Conservation (phyloP, 495 filamentous ascomycete species). For the Lineolata rhizophorae region DNA sequence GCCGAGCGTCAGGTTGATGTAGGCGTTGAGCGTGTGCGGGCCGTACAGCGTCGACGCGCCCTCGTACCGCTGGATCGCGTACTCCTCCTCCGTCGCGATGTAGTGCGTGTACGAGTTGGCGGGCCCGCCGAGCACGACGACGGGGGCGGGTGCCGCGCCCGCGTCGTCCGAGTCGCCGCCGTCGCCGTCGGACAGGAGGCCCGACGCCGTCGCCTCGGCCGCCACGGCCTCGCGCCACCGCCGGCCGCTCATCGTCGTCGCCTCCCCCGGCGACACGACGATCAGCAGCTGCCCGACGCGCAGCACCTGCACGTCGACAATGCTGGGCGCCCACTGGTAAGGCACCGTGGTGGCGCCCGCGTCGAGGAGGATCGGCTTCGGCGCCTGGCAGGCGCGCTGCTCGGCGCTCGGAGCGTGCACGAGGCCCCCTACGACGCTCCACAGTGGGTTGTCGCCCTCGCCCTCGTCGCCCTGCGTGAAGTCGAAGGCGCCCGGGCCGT, state of each 20-base stretch:
- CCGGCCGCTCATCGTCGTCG: constrained; percentile 83
- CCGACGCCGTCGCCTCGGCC: constrained; percentile 22
- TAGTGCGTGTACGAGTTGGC: constrained; percentile 96
- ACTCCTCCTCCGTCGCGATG: constrained; percentile 84
- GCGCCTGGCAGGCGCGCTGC: constrained; percentile 55
- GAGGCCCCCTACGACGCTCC: constrained; percentile 50
- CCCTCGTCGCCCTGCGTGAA: constrained; percentile 72
- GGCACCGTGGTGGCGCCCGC: constrained; percentile 61
- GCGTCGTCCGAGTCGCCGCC: neutral
- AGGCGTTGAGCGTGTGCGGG: constrained; percentile 72
- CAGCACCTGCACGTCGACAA: constrained; percentile 79
- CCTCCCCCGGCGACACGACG: constrained; percentile 75
- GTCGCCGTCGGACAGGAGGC: constrained; percentile 15
- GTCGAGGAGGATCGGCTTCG: constrained; percentile 78
- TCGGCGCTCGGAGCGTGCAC: constrained; percentile 49
- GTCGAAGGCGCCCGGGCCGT: constrained; percentile 83
- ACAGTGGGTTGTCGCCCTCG: constrained; percentile 58
- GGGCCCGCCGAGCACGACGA: constrained; percentile 79
- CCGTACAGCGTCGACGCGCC: constrained; percentile 90
- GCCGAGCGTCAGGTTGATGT: constrained; percentile 63
- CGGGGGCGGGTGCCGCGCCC: constrained; percentile 31
- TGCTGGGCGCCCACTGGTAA: constrained; percentile 80
- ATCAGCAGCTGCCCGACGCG: constrained; percentile 77
- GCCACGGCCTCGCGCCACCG: constrained; percentile 75
- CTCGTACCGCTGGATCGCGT: constrained; percentile 77